phyloP scores from a whole-genome alignment of 139 green algal species.

The Chlorella sp. region DNA sequence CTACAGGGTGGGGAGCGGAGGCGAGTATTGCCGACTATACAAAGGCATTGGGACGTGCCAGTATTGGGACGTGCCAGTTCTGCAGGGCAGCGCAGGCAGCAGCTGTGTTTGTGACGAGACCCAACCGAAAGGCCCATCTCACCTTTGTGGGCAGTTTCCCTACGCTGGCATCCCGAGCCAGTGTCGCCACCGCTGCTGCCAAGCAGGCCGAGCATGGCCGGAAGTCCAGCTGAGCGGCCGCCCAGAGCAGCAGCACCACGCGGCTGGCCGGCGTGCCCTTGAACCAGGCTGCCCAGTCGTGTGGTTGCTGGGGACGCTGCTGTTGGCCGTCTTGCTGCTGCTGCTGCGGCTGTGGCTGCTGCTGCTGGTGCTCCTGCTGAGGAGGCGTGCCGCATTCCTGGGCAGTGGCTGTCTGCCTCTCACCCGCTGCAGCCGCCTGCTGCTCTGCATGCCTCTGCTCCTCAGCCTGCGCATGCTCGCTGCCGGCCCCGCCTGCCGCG shows the following conservation, averaged over 20 bases:
- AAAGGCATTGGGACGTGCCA: no score
- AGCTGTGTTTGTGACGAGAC: no score
- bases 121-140: no score
- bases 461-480: not conserved
- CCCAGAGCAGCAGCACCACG: conserved; percentile 17
- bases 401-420: no score
- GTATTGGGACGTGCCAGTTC: not conserved
- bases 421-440: not conserved
- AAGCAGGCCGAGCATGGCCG: not conserved
- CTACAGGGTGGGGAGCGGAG: not conserved
- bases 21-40: no score
- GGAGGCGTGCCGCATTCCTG: not conserved
- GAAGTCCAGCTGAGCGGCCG: not conserved
- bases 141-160: conserved; percentile 4
- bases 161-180: not conserved
- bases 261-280: not conserved
- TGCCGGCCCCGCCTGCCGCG: not conserved
- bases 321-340: not conserved
- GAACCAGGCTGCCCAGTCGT: conserved; percentile 30
- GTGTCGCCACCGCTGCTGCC: not conserved
- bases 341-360: not conserved
- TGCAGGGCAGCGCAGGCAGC: not conserved
- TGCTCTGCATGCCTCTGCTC: not conserved
- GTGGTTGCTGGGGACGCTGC: not conserved
- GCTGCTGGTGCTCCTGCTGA: not conserved